A percentile compares a stretch with the other conserved stretches of the same genome.
phyloP scores from a whole-genome alignment of 352 stramenopile species.

The Phytophthora europaea region DNA sequence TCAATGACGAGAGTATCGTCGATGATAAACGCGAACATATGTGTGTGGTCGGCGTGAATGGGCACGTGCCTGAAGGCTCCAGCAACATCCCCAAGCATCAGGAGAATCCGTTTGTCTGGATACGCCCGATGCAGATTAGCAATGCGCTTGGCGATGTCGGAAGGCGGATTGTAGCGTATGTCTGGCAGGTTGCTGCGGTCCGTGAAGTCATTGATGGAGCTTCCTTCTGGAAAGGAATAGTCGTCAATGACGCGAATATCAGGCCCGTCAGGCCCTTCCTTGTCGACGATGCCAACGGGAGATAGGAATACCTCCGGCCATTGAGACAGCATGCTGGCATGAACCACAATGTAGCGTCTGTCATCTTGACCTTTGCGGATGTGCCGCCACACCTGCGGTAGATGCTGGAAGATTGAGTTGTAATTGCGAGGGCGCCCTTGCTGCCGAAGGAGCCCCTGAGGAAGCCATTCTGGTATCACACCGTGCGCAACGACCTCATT shows the following conservation, averaged over 20 bases:
- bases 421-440: background rate
- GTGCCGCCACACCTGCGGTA: slow-evolving; percentile 1
- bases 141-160: background rate
- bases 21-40: slow-evolving; percentile 15
- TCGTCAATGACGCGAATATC: slow-evolving; percentile 13
- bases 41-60: background rate
- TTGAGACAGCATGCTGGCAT: background rate
- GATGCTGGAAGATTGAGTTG: background rate
- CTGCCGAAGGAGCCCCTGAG: background rate
- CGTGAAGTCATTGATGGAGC: slow-evolving; percentile 8
- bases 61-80: slow-evolving; percentile 5
- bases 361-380: slow-evolving; percentile 11
- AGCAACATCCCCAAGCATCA: background rate
- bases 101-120: background rate
- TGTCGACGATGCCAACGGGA: background rate
- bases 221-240: background rate
- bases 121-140: background rate
- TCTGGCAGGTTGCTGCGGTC: background rate
- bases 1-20: background rate
- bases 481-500: slow-evolving; percentile 7
- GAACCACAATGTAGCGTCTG: slow-evolving; percentile 1
- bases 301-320: slow-evolving; percentile 8
- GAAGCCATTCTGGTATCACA: slow-evolving; percentile 12
- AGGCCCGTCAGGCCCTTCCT: background rate
- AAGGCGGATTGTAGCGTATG: slow-evolving; percentile 15